Evolutionary conservation across 2,329 filamentous ascomycete genomes (phyloP).

Genomic region (Pseudocercospora macadamiae): DNA sequence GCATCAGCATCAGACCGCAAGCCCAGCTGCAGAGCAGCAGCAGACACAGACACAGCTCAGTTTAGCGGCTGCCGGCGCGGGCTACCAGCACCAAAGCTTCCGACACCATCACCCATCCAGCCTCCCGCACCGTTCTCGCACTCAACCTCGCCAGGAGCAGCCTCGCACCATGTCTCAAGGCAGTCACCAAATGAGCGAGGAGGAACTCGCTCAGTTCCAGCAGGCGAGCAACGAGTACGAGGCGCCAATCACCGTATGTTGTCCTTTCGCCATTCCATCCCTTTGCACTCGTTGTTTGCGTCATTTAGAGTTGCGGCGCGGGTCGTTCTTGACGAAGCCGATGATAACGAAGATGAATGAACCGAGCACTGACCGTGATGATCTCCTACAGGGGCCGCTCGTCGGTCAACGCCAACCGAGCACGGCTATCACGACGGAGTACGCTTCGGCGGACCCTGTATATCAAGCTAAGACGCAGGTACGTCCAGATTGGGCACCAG

Average conservation of each 20-base stretch:
- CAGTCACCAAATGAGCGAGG: conserved; percentile 40
- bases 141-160: conserved; percentile 27
- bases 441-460: conserved; percentile 81
- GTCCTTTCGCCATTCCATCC: neutral
- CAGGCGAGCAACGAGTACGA: conserved; percentile 64
- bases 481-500: conserved; percentile 42
- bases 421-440: conserved; percentile 78
- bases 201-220: conserved; percentile 65
- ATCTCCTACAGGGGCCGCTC: conserved; percentile 69
- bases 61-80: conserved; percentile 27
- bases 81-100: conserved; percentile 29
- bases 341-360: conserved; percentile 13
- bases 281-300: conserved; percentile 19
- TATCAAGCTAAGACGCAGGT: conserved; percentile 88
- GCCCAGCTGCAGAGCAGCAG: conserved; percentile 21
- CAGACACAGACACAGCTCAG: conserved; percentile 29
- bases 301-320: conserved; percentile 30
- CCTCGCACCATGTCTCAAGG: conserved; percentile 40
- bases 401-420: conserved; percentile 79
- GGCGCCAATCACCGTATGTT: conserved; percentile 59
- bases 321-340: conserved; percentile 18
- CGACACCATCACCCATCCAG: conserved; percentile 22
- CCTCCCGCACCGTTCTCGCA: conserved; percentile 30
- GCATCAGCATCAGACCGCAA: conserved; percentile 22
- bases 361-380: conserved; percentile 30